Evolutionary conservation across 192 early-diverging fungal genomes (phyloP), one percentile per base, ranked within the genome.

Genomic region (Haplosporangium gracile): DNA sequence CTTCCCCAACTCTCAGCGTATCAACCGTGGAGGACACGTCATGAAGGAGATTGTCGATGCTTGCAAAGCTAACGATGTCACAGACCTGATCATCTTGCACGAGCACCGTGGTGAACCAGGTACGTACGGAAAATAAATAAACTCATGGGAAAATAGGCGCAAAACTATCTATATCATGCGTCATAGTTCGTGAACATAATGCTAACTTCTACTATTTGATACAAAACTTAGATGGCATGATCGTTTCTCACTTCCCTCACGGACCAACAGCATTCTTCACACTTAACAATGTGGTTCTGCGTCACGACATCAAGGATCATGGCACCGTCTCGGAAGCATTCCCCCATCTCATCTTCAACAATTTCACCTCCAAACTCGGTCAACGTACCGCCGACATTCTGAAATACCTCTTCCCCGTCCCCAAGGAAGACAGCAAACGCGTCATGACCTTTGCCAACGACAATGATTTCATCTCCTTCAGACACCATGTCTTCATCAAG

Each of bases 231-330:
- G 98, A 98, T 92, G 97, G 97, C 43, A 94, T 99, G 92, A 93
- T 99, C 42, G 85, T 99, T 47, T 96, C 92, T 79, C 98, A 99
- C 82, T 95, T 99, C 81, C 98, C 98, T 53, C 97, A 99, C 89
- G 98, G 98, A 45, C 98, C 98, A 18, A 99, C 98, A 0, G 97
- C 97, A 29, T 97, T 97, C 89, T 99, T 99, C 89, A 96, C 97
- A 22, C 91, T 99, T 73, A 97, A 98, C 91, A 99, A 99, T 81
- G 98, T 99, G 45, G 98, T 99, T 2, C 89, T 99, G 75, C 93
- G 98, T 24, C 98, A 99, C 89, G 98, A 99, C 88, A 98, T 99
- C 85, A 94, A 96, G 78, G 96, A 99, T 83, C 92, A 96, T 78
- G 98, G 98, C 72, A 99, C 97, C 38, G 96, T 99, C 34, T 99